Evolutionary conservation across 805 yeast species (phyloP).

Genomic region (Schwanniomyces polymorphus): DNA sequence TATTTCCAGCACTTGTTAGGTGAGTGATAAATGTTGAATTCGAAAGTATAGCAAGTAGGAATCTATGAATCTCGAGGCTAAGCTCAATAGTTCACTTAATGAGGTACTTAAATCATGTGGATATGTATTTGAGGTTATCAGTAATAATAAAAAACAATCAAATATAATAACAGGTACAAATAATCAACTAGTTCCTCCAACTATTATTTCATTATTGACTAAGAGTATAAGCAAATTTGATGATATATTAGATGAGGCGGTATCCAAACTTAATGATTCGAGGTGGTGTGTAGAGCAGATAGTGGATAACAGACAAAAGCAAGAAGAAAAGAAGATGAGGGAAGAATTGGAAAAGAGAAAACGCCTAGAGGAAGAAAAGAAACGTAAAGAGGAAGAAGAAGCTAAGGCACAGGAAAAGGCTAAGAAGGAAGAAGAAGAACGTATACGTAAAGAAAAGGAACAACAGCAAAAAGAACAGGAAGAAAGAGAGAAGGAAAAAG

Average conservation of each 20-base stretch:
- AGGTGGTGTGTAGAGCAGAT: constrained; percentile 45
- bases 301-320: constrained; percentile 40
- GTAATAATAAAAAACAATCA: constrained; percentile 40
- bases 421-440: constrained; percentile 11
- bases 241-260: constrained; percentile 43
- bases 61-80: constrained; percentile 38
- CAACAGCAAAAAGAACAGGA: constrained; percentile 12
- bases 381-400: constrained; percentile 14
- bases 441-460: constrained; percentile 17
- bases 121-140: constrained; percentile 42
- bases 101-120: constrained; percentile 43
- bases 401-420: constrained; percentile 14
- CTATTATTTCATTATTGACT: constrained; percentile 34
- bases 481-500: constrained; percentile 9
- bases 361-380: constrained; percentile 15
- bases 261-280: constrained; percentile 41
- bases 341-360: constrained; percentile 33
- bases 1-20: too few species aligned
- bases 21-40: too few species aligned
- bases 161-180: constrained; percentile 42
- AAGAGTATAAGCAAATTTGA: constrained; percentile 37
- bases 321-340: constrained; percentile 38
- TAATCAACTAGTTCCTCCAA: constrained; percentile 39
- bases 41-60: neutral
- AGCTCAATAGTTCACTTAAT: constrained; percentile 38